Conservation (phyloP, 495 filamentous ascomycete genomes). For the Podospora tetraspora region DNA sequence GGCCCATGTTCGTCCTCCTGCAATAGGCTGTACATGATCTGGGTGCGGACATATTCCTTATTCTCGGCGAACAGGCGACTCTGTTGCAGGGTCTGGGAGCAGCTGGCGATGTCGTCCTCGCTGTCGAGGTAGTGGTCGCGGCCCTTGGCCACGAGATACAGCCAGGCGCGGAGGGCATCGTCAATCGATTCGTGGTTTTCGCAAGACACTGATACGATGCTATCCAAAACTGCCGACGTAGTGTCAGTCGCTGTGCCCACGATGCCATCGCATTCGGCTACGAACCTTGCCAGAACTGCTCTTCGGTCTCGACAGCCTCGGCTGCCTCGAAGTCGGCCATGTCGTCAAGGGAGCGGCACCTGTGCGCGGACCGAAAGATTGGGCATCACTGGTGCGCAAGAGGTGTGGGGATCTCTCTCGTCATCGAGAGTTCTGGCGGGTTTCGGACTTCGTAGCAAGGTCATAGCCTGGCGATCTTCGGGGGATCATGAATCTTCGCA, state of each 20-base stretch:
- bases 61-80: constrained; percentile 69
- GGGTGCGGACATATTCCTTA: constrained; percentile 81
- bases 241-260: not conserved
- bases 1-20: constrained; percentile 80
- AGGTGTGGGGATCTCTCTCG: constrained; percentile 3
- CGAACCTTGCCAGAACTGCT: constrained; percentile 91
- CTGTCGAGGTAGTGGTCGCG: constrained; percentile 79
- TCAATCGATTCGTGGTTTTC: constrained; percentile 74
- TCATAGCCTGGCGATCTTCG: constrained; percentile 10
- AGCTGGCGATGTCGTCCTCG: constrained; percentile 79
- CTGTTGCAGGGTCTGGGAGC: constrained; percentile 73
- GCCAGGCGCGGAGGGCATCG: constrained; percentile 75
- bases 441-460: constrained; percentile 7
- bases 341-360: constrained; percentile 27
- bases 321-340: constrained; percentile 62
- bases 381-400: constrained; percentile 25
- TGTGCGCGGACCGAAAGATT: constrained; percentile 5
- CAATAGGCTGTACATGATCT: constrained; percentile 85
- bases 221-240: constrained; percentile 62
- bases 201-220: constrained; percentile 69
- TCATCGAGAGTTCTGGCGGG: constrained; percentile 5
- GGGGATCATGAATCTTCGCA: not conserved
- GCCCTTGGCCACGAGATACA: constrained; percentile 70
- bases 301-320: constrained; percentile 66
- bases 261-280: constrained; percentile 4